A percentile compares a stretch with the other conserved stretches of the same genome.
These are phyloP conservation scores for Sphagnum fallax DNA, from an alignment of 228 moss, liverwort and hornwort genomes.

Conservation along the genomic window DNA sequence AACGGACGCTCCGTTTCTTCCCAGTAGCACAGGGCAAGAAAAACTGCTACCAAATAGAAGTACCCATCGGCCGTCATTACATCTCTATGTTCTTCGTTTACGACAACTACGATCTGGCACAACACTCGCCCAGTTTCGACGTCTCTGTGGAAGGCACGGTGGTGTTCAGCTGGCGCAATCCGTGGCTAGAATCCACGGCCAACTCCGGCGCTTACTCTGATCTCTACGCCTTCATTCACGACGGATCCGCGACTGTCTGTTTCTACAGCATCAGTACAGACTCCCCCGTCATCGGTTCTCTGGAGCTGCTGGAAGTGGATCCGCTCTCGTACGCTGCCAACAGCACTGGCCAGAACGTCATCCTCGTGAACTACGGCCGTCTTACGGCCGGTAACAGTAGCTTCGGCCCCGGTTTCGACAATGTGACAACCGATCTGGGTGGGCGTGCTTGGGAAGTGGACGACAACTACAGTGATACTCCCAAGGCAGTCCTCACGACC, in stretches of 20 bases:
- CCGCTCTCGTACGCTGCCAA: constrained; percentile 40
- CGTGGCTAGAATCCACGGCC: constrained; percentile 37
- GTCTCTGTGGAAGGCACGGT: constrained; percentile 90
- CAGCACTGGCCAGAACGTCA: constrained; percentile 62
- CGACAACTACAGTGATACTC: constrained; percentile 25
- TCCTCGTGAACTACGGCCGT: constrained; percentile 74
- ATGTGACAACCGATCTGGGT: constrained; percentile 52
- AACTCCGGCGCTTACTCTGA: constrained; percentile 69
- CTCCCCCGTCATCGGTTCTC: constrained; percentile 65
- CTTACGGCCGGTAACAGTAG: constrained; percentile 52
- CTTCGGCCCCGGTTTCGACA: constrained; percentile 82
- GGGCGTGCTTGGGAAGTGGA: constrained; percentile 85
- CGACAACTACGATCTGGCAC: constrained; percentile 76
- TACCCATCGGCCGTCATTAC: constrained; percentile 67
- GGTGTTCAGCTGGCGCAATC: constrained; percentile 78
- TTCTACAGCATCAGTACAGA: constrained; percentile 87
- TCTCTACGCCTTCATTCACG: constrained; percentile 67
- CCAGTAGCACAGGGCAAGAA: constrained; percentile 77
- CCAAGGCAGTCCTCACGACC: constrained; percentile 34
- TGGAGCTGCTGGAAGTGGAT: constrained; percentile 75
- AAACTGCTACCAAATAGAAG: constrained; percentile 81
- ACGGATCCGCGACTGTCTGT: constrained; percentile 68
- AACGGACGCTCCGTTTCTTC: constrained; percentile 72
- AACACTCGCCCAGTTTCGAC: constrained; percentile 72
- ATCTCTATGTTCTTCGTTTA: constrained; percentile 90